Evolutionary conservation across 768 basidiomycete species (phyloP).

Genomic region (Cystofilobasidium macerans): DNA sequence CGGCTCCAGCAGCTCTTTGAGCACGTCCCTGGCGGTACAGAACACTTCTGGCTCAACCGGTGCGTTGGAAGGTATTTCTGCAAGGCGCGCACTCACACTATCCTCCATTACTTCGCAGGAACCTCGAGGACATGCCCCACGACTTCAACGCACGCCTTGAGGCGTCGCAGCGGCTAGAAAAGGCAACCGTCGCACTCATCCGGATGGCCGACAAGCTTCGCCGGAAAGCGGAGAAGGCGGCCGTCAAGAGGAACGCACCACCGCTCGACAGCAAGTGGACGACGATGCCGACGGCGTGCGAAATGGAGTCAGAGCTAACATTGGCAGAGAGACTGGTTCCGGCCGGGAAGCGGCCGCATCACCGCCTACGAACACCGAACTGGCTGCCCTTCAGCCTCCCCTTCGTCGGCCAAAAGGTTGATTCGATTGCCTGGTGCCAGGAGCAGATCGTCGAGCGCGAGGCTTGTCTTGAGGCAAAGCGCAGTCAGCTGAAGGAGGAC

Average conservation of each 20-base stretch:
- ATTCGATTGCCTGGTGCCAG: slow-evolving; percentile 84
- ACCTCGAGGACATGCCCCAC: slow-evolving; percentile 77
- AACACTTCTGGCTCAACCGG: slow-evolving; percentile 85
- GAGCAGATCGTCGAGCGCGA: slow-evolving; percentile 54
- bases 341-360: slow-evolving; percentile 59
- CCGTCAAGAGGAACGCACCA: slow-evolving; percentile 36
- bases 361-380: slow-evolving; percentile 51
- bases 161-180: slow-evolving; percentile 70
- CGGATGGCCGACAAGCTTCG: slow-evolving; percentile 62
- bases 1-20: slow-evolving; percentile 59
- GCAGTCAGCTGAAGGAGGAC: slow-evolving; percentile 33
- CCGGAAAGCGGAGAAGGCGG: slow-evolving; percentile 41
- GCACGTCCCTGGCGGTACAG: slow-evolving; percentile 77
- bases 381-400: slow-evolving; percentile 44
- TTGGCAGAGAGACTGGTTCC: slow-evolving; percentile 60
- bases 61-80: too few species aligned
- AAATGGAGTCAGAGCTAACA: slow-evolving; percentile 32
- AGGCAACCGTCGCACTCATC: slow-evolving; percentile 67
- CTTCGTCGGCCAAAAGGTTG: slow-evolving; percentile 71
- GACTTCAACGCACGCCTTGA: slow-evolving; percentile 64
- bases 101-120: slow-evolving; percentile 39
- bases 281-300: slow-evolving; percentile 14
- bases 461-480: slow-evolving; percentile 39
- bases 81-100: slow-evolving; percentile 28
- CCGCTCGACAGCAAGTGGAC: slow-evolving; percentile 28